phyloP scores from a whole-genome alignment of 2,329 filamentous ascomycete species.

The Cryphonectria japonica region DNA sequence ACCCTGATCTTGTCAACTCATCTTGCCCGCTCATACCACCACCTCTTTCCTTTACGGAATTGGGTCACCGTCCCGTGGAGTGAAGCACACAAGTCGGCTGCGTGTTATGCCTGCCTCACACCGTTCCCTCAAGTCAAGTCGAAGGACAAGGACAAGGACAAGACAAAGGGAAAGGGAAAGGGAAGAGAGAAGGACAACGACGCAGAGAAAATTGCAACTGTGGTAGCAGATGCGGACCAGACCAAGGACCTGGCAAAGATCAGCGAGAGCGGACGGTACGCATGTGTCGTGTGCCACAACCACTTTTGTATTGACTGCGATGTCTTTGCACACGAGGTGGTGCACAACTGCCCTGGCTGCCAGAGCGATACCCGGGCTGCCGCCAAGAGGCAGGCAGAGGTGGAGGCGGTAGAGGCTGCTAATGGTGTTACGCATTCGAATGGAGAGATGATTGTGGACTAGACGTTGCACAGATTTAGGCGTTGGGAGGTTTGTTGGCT shows the following conservation, averaged over 20 bases:
- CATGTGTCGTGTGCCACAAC: slow-evolving; percentile 81
- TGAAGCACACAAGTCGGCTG: slow-evolving; percentile 61
- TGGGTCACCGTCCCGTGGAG: slow-evolving; percentile 91
- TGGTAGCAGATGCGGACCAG: slow-evolving; percentile 26
- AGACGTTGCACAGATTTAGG: slow-evolving; percentile 19
- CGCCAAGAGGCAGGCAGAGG: slow-evolving; percentile 21
- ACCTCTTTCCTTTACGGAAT: slow-evolving; percentile 86
- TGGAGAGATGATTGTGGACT: slow-evolving; percentile 52
- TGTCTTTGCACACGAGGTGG: slow-evolving; percentile 88
- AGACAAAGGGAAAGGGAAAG: slow-evolving; percentile 29
- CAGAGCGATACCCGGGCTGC: slow-evolving; percentile 54
- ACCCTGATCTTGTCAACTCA: slow-evolving; percentile 95
- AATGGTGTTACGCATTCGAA: slow-evolving; percentile 37
- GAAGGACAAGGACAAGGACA: slow-evolving; percentile 30
- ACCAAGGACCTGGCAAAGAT: slow-evolving; percentile 60
- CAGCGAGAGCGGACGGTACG: slow-evolving; percentile 86
- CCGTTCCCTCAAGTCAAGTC: slow-evolving; percentile 63
- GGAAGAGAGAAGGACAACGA: slow-evolving; percentile 26
- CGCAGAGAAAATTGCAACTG: not conserved
- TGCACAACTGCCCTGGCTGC: slow-evolving; percentile 96
- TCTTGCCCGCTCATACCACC: slow-evolving; percentile 89
- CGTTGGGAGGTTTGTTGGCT: not conserved
- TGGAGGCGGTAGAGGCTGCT: slow-evolving; percentile 12
- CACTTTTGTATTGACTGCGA: slow-evolving; percentile 99
- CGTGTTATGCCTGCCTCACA: slow-evolving; percentile 79